Percentiles rank a stretch among this genome's conserved stretches.
These are phyloP conservation scores for Penicillium paradoxum DNA, from an alignment of 495 filamentous ascomycete species.

Conservation along the genomic window DNA sequence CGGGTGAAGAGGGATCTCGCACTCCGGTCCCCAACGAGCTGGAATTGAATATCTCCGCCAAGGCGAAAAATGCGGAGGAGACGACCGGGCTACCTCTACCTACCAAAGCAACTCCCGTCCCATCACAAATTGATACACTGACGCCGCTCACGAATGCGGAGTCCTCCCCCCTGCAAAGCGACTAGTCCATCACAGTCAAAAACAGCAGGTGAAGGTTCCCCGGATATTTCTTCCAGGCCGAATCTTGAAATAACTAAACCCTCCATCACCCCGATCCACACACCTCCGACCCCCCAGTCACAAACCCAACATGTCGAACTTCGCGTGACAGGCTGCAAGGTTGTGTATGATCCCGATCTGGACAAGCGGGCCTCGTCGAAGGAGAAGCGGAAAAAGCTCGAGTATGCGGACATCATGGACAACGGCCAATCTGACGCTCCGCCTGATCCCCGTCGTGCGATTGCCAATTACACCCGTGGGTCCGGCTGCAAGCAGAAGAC, in stretches of 20 bases:
- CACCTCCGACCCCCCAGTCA: slow-evolving; percentile 46
- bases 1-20: slow-evolving; percentile 8
- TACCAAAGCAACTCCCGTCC: slow-evolving; percentile 39
- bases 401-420: slow-evolving; percentile 65
- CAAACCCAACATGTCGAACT: slow-evolving; percentile 56
- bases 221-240: slow-evolving; percentile 10
- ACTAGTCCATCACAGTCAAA: slow-evolving; percentile 48
- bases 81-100: slow-evolving; percentile 1
- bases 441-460: slow-evolving; percentile 71
- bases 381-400: slow-evolving; percentile 64
- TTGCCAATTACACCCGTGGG: slow-evolving; percentile 53
- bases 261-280: slow-evolving; percentile 46
- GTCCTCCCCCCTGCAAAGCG: slow-evolving; percentile 61
- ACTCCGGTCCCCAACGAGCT: slow-evolving; percentile 41
- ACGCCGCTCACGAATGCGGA: slow-evolving; percentile 75
- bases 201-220: slow-evolving; percentile 17
- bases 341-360: slow-evolving; percentile 69
- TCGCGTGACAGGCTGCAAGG: slow-evolving; percentile 61
- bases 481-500: slow-evolving; percentile 63
- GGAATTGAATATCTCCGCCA: slow-evolving; percentile 63
- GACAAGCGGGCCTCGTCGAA: slow-evolving; percentile 55
- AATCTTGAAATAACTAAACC: slow-evolving; percentile 22
- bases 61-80: slow-evolving; percentile 46
- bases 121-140: slow-evolving; percentile 50
- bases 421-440: slow-evolving; percentile 62